Evolutionary conservation across 257 asterid species (phyloP).

Genomic region (Solanum etuberosum): DNA sequence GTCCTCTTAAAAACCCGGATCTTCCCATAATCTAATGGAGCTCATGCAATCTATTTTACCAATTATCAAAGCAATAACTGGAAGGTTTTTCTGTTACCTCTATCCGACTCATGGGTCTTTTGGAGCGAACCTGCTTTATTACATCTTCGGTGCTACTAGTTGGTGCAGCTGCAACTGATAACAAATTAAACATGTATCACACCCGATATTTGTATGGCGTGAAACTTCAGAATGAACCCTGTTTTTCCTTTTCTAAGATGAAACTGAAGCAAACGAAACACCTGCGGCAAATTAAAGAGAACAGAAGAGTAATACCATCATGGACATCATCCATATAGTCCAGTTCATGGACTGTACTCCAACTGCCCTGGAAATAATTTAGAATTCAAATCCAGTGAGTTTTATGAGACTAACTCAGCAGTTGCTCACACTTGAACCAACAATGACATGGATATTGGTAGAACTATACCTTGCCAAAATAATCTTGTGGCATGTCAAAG

Average conservation of each 20-base stretch:
- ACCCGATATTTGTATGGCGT: background rate
- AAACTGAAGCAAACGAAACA: background rate
- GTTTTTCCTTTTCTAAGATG: background rate
- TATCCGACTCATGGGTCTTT: constrained; percentile 67
- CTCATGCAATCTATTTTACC: background rate
- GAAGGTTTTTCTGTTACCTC: constrained; percentile 39
- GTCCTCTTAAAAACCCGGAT: background rate
- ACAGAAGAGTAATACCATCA: constrained; percentile 22
- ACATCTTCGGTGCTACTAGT: constrained; percentile 69
- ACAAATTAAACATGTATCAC: background rate
- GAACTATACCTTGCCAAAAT: constrained; percentile 44
- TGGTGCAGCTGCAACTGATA: constrained; percentile 25
- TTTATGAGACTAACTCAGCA: background rate
- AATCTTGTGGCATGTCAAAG: constrained; percentile 49
- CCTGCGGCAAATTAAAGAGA: background rate
- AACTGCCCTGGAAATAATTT: constrained; percentile 37
- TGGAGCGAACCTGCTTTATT: constrained; percentile 64
- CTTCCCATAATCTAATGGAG: background rate
- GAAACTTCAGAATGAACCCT: background rate
- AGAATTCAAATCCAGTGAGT: background rate
- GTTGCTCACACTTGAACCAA: background rate
- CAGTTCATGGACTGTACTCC: constrained; percentile 49
- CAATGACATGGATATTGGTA: background rate
- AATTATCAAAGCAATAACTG: background rate
- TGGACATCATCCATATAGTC: constrained; percentile 44